Evolutionary conservation across 208 protist genomes (phyloP).

Genomic region (Strigomonas culicis): DNA sequence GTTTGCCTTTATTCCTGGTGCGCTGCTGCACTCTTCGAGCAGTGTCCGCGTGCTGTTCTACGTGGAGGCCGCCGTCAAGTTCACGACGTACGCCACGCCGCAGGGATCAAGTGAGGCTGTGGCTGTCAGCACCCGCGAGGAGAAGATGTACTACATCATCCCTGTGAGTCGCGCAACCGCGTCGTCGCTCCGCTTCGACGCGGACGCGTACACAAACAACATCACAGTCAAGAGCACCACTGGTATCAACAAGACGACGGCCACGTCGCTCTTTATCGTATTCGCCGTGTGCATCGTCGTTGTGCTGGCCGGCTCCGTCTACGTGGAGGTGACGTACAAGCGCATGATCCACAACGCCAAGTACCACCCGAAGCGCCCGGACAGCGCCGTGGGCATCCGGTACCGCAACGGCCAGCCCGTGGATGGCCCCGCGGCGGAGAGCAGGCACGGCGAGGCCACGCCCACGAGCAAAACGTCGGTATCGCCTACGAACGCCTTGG

Average conservation of each 20-base stretch:
- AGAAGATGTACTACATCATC: slow-evolving; percentile 59
- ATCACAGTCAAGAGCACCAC: slow-evolving; percentile 19
- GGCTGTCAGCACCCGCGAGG: slow-evolving; percentile 32
- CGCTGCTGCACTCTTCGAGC: slow-evolving; percentile 67
- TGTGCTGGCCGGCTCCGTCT: slow-evolving; percentile 48
- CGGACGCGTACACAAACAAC: slow-evolving; percentile 40
- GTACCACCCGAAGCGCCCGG: slow-evolving; percentile 53
- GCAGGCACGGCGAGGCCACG: slow-evolving; percentile 14
- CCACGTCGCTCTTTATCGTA: slow-evolving; percentile 58
- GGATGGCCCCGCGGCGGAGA: slow-evolving; percentile 17
- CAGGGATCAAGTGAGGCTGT: slow-evolving; percentile 23
- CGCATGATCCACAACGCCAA: slow-evolving; percentile 62
- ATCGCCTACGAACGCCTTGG: background rate
- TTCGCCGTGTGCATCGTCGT: slow-evolving; percentile 46
- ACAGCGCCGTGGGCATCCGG: slow-evolving; percentile 48
- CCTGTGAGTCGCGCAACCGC: slow-evolving; percentile 60
- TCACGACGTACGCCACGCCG: slow-evolving; percentile 40
- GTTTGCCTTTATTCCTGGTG: slow-evolving; percentile 80
- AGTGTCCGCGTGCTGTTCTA: slow-evolving; percentile 52
- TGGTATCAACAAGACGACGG: slow-evolving; percentile 37
- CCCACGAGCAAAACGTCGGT: background rate
- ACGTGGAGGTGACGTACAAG: slow-evolving; percentile 69
- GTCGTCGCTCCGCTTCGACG: slow-evolving; percentile 52
- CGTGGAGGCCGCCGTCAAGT: slow-evolving; percentile 49
- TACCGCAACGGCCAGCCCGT: slow-evolving; percentile 49